Evolutionary conservation across 305 asterid genomes (phyloP), one percentile per base, ranked within the genome.

Genomic region (Fraxinus baroniana): DNA sequence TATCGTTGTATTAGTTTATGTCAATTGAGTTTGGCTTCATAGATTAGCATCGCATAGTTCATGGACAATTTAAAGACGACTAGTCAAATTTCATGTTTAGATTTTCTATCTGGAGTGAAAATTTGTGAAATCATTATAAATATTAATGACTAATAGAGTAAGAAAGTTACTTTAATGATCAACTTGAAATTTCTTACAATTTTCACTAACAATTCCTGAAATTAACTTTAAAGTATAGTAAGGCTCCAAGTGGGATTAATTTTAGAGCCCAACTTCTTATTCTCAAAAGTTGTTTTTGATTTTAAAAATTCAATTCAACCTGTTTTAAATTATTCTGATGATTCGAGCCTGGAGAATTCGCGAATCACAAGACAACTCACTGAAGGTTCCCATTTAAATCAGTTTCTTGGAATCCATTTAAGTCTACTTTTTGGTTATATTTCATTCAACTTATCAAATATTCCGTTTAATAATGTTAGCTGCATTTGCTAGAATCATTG

Each of bases 341-440:
- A 64, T 60, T 74, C 83, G 28, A 74, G 77, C 55, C 33, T 36
- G n/a, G 90, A 88, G 80, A 88, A 81, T 82, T 79, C 87, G n/a
- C 90, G 89, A 26, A 90, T 77, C 70, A 84, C 86, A 57, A 85
- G 92, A 85, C 92, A 90, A 74, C 91, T 90, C 33, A 60, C 88
- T 55, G 87, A 88, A 90, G 91, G 92, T 90, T 84, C 41, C 62
- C 77, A 46, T 49, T 70, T 78, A 5, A 39, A 39, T 44, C 55
- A 44, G 18, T 64, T 41, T 20, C 70, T 46, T 36, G 24, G 66
- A 57, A 18, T n/a, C 20, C 3, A 57, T n/a, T 18, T n/a, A 6
- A 4, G 28, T 57, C 12, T 2, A 18, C 20, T n/a, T 57, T 57
- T 57, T n/a, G 20, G n/a, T 49, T 15, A 49, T 49, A 49, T 39